phyloP scores from a whole-genome alignment of 2,329 filamentous ascomycete genomes.

The Curvularia verruculosa region DNA sequence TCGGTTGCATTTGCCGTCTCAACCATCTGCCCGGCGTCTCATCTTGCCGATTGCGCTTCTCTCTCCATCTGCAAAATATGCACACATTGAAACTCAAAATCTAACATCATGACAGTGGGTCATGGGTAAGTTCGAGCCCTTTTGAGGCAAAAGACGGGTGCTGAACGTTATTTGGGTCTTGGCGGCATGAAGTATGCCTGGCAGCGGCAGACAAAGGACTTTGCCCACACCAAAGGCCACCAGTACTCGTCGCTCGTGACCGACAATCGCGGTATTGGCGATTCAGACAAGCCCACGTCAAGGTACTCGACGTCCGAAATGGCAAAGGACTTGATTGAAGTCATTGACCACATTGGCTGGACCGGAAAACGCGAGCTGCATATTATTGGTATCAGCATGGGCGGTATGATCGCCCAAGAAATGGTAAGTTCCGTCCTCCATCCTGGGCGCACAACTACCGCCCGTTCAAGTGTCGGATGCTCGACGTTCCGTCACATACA shows the following conservation, averaged over 20 bases:
- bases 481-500: constrained; percentile 31
- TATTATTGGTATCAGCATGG: constrained; percentile 80
- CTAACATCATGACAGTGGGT: constrained; percentile 65
- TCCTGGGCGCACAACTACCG: constrained; percentile 7
- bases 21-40: constrained; percentile 36
- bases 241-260: constrained; percentile 76
- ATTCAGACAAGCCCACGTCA: constrained; percentile 74
- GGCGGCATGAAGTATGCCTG: constrained; percentile 71
- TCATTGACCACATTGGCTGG: constrained; percentile 74
- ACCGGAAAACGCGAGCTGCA: constrained; percentile 64
- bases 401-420: constrained; percentile 92
- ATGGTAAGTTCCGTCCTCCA: constrained; percentile 54
- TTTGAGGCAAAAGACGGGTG: no score
- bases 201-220: constrained; percentile 83
- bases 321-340: constrained; percentile 77
- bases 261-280: constrained; percentile 86
- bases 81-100: neutral
- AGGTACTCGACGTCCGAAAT: constrained; percentile 85
- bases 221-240: constrained; percentile 72
- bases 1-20: constrained; percentile 47
- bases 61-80: neutral
- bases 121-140: constrained; percentile 59
- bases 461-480: constrained; percentile 27
- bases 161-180: constrained; percentile 54
- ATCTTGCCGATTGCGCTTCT: constrained; percentile 24